phyloP scores from a whole-genome alignment of 179 eudicot species.

The Carnegiea gigantea region DNA sequence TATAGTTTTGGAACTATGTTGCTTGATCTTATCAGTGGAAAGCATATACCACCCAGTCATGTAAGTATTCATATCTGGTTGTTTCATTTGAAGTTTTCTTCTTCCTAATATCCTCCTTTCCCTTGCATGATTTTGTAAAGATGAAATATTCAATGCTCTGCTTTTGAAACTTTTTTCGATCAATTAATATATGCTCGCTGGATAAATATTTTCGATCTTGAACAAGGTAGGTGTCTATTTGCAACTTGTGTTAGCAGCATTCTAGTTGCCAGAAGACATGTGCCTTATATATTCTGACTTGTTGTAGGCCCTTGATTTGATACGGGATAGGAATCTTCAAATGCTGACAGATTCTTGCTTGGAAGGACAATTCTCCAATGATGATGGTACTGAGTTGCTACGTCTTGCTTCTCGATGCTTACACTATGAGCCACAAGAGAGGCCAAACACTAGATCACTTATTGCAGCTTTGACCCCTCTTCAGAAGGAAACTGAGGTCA shows the following conservation, averaged over 20 bases:
- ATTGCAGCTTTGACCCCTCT: conserved; percentile 62
- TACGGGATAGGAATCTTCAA: conserved; percentile 68
- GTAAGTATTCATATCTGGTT: conserved; percentile 38
- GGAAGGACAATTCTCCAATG: conserved; percentile 63
- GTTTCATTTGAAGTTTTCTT: not conserved
- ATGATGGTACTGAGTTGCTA: conserved; percentile 66
- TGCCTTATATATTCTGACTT: conserved; percentile 13
- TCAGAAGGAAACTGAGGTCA: conserved; percentile 74
- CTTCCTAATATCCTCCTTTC: not conserved
- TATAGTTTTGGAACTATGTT: conserved; percentile 72
- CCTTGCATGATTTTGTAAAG: not conserved
- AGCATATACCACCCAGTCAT: conserved; percentile 79
- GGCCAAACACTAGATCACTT: conserved; percentile 67
- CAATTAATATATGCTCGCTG: not conserved
- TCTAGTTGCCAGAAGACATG: not conserved
- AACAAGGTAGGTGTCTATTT: not conserved
- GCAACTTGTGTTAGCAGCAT: not conserved
- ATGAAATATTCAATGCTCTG: not conserved
- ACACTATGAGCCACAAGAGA: conserved; percentile 70
- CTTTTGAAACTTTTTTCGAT: not conserved
- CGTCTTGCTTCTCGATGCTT: conserved; percentile 76
- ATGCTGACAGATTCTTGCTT: conserved; percentile 77
- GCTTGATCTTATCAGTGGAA: conserved; percentile 74
- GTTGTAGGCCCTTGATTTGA: conserved; percentile 69
- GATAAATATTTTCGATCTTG: not conserved